Base-by-base conservation (phyloP, 1,284 basidiomycete species). In the Sanghuangporus baumii region DNA sequence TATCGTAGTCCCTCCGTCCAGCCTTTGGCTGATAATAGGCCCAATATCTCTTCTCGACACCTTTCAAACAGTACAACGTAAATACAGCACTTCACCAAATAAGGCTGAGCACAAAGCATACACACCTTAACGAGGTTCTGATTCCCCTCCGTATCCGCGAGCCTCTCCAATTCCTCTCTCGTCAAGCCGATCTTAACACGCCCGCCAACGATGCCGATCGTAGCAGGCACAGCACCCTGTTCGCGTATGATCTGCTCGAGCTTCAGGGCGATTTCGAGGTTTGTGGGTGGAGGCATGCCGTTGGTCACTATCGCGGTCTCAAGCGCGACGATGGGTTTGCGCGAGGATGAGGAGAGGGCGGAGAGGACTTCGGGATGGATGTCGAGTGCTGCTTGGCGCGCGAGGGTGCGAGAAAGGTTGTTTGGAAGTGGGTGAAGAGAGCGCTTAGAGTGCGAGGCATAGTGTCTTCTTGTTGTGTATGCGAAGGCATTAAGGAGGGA, bases 291-390 rank as follows among this genome's bases (percentile, higher is more conserved):
- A 0, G 91, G 89, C 78, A 95, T 86, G 36, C 93, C 96, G 79
- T 98, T 94, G 0, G 96, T 96, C 65, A 97, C 87, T 65, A 99
- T 87, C 1, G 96, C 90, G 0, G 93, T 94, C 71, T 92, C 90
- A n/a, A 92, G 80, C 20, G 89, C 89, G 8, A 91, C 89, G 54
- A 91, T 77, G 47, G 89, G 84, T 68, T 75, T 78, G 40, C 75
- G 75, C 55, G 78, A 74, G 40, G 75, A 75, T 55, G 78, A 74
- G 14, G 79, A 76, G 36, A 96, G 78, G 1, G 93, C 93, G 67
- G 93, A 82, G 67, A 88, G 78, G 36, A 93, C 88, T 73, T 96
- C 93, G 12, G 89, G 87, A 66, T 89, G 87, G 34, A 92, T 71
- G 71, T 91, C 89, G 8, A 91, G 70, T 20, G 59, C 23, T 8